Percentiles rank a stretch among this genome's conserved stretches.
These are phyloP conservation scores for Mucor saturninus DNA, from an alignment of 371 early-diverging fungal species.

Conservation along the genomic window DNA sequence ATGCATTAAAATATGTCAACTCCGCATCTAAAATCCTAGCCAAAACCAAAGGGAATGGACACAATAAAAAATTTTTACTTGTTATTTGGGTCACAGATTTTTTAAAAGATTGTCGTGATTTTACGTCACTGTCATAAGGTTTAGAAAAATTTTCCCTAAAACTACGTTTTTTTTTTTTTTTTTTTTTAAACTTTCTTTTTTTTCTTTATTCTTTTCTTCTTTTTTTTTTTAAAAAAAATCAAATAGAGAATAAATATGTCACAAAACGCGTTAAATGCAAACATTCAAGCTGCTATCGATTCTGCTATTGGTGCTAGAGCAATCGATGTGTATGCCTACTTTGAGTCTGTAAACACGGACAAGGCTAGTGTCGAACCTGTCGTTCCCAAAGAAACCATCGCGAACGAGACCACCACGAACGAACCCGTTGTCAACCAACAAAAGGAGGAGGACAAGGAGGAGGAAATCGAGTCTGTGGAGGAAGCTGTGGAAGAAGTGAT, in stretches of 20 bases:
- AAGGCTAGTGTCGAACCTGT: slow-evolving; percentile 6
- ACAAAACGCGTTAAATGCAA: slow-evolving; percentile 21
- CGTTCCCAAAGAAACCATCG: not conserved
- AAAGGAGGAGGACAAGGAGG: too few relatives aligned
- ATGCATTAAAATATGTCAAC: slow-evolving; percentile 12
- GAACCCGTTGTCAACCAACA: too few relatives aligned
- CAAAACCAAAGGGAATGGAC: not conserved
- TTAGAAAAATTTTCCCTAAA: slow-evolving; percentile 1
- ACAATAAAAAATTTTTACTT: not conserved
- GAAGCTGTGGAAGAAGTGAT: too few relatives aligned
- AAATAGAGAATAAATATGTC: slow-evolving; percentile 12
- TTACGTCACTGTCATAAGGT: slow-evolving; percentile 13
- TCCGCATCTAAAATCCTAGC: slow-evolving; percentile 4
- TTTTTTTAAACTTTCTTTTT: not conserved
- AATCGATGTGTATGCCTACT: slow-evolving; percentile 31
- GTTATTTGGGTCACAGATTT: not conserved
- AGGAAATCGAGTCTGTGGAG: too few relatives aligned
- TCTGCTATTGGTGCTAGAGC: slow-evolving; percentile 31
- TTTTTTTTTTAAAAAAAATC: slow-evolving; percentile 5
- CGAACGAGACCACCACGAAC: too few relatives aligned
- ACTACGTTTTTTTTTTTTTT: slow-evolving; percentile 13
- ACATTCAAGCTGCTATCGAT: slow-evolving; percentile 37
- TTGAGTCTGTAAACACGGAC: slow-evolving; percentile 21
- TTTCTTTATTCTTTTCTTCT: slow-evolving; percentile 9
- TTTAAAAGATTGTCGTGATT: not conserved